These are phyloP conservation scores for Hygrocybe punicea DNA, from an alignment of 768 basidiomycete genomes.

Conservation along the genomic window DNA sequence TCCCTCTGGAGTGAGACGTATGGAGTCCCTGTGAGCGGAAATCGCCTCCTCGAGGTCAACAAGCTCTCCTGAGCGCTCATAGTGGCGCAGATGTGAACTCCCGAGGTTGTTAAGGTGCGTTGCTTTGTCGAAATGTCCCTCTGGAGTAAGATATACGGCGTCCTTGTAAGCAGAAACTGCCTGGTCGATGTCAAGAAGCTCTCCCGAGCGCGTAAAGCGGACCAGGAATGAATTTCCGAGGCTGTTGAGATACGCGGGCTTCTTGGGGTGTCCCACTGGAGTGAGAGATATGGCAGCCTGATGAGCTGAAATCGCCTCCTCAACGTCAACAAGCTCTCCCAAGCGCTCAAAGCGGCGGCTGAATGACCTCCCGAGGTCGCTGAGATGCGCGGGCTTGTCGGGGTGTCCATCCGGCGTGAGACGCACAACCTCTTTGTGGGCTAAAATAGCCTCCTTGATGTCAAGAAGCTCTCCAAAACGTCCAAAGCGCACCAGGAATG, in stretches of 20 bases:
- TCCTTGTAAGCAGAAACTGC: slow-evolving; percentile 10
- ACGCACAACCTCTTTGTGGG: slow-evolving; percentile 1
- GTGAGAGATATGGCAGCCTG: slow-evolving; percentile 5
- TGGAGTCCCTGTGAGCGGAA: slow-evolving; percentile 4
- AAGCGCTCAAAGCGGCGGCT: neutral
- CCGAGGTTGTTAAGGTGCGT: slow-evolving; percentile 11
- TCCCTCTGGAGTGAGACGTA: slow-evolving; percentile 8
- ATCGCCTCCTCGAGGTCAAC: slow-evolving; percentile 17
- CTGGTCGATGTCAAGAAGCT: slow-evolving; percentile 11
- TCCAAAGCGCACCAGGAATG: slow-evolving; percentile 8
- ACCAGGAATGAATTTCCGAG: slow-evolving; percentile 7
- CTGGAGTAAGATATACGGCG: slow-evolving; percentile 6
- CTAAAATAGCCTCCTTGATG: slow-evolving; percentile 5
- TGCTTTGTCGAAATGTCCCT: slow-evolving; percentile 5
- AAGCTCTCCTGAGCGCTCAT: slow-evolving; percentile 10
- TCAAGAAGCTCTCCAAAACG: slow-evolving; percentile 14
- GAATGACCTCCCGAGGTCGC: slow-evolving; percentile 9
- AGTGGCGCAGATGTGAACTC: slow-evolving; percentile 9
- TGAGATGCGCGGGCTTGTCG: neutral
- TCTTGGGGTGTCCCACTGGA: neutral
- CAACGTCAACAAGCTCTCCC: slow-evolving; percentile 9
- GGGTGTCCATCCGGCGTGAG: slow-evolving; percentile 5
- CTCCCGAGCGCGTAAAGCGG: slow-evolving; percentile 7
- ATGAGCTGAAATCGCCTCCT: slow-evolving; percentile 6
- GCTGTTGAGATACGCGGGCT: slow-evolving; percentile 3